phyloP scores from a whole-genome alignment of 2,329 filamentous ascomycete genomes.

The Alternaria incomplexa region DNA sequence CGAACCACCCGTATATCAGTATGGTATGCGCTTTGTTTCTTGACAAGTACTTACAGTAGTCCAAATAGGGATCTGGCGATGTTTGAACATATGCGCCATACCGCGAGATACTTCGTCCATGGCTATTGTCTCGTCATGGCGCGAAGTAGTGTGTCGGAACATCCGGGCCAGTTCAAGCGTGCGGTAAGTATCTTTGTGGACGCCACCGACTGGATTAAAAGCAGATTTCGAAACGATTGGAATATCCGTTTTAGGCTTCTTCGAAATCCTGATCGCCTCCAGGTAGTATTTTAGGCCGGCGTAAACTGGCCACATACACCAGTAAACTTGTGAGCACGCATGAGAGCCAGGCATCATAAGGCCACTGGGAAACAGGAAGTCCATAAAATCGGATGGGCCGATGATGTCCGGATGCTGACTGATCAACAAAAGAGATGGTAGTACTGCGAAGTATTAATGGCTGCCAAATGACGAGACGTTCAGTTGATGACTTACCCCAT shows the following conservation, averaged over 20 bases:
- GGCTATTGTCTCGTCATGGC: not conserved
- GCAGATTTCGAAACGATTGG: not conserved
- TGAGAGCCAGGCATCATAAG: not conserved
- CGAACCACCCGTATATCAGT: not conserved
- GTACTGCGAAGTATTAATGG: not conserved
- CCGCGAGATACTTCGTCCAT: not conserved
- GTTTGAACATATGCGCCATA: not conserved
- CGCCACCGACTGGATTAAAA: not conserved
- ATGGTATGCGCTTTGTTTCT: not conserved
- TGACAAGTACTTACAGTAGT: not conserved
- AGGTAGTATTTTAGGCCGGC: not conserved
- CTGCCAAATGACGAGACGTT: not conserved
- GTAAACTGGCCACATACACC: not conserved
- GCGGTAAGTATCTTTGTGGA: not conserved
- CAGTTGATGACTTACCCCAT: not conserved
- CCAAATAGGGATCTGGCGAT: not conserved
- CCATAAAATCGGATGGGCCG: not conserved
- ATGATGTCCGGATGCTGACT: not conserved
- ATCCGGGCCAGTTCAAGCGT: not conserved
- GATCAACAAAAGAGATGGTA: not conserved
- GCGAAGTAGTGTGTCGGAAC: not conserved
- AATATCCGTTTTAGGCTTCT: not conserved
- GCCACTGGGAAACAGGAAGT: not conserved
- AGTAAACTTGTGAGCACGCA: not conserved
- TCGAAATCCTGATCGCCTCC: not conserved